Base-by-base conservation (phyloP, 306 rosid genomes). In the Cajanus cajan region DNA sequence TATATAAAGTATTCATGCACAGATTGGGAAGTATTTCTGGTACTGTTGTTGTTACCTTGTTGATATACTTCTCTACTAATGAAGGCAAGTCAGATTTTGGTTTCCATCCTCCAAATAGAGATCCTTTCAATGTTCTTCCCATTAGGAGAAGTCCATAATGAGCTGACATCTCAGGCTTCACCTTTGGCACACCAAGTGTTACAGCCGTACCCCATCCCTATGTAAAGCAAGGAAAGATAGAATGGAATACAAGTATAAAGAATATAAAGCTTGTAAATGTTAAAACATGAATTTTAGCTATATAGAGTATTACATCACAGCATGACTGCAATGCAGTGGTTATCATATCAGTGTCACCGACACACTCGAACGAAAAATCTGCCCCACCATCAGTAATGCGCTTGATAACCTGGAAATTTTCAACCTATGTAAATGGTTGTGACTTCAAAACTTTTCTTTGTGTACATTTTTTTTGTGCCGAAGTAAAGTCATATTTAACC, bases 181-280 rank as follows among this genome's bases (percentile, higher is more conserved):
- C 88, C 84, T 91, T 92, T 62, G 98, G 98, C 51, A 95, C 96
- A 43, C 98, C 98, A 78, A 95, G 96, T 16, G 98, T 92, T 71
- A 95, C 96, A 15, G 98, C 88, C 86, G 89, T 52, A 67, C 98
- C 98, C 98, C 96, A 95, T 52, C 97, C 98, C 98, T 95, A 16
- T 11, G 54, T 33, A 16, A 70, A 86, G 48, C 76, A 80, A 63
- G 11, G 41, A 25, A 55, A 39, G 67, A 39, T 43, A 65, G 24
- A 41, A 62, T 69, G 48, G 73, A 54, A 61, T 73, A 61, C 50
- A 52, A 50, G 67, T 57, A 62, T 47, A 47, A 45, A 48, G 39
- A 58, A 54, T 55, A 67, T n/a, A 43, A 40, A 82, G 62, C 45
- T 45, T 65, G 7, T 64, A 64, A 39, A 74, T 61, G 22, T 61